phyloP scores from a whole-genome alignment of 2,329 filamentous ascomycete species.

The Monilinia aucupariae region DNA sequence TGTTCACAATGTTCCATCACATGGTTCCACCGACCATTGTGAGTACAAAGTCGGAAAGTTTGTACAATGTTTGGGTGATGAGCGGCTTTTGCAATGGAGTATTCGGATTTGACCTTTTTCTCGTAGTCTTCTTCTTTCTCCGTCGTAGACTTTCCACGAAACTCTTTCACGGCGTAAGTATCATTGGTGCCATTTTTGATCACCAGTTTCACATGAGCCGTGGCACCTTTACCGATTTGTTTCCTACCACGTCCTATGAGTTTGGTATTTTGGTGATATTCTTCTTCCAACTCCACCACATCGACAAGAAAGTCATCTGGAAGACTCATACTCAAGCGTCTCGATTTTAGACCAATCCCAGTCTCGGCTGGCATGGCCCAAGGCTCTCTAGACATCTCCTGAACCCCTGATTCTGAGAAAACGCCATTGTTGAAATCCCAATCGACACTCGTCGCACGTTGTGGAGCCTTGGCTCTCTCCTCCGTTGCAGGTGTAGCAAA shows the following conservation, averaged over 20 bases:
- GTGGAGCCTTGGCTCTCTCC: background rate
- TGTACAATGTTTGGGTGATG: conserved; percentile 85
- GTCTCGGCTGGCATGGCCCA: conserved; percentile 60
- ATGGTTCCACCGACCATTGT: conserved; percentile 75
- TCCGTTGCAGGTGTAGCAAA: conserved; percentile 21
- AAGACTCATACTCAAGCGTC: conserved; percentile 68
- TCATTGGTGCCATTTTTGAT: conserved; percentile 59
- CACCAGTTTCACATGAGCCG: conserved; percentile 79
- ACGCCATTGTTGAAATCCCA: conserved; percentile 14
- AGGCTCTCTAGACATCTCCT: conserved; percentile 39
- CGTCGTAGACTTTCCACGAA: conserved; percentile 63
- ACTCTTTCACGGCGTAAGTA: conserved; percentile 82
- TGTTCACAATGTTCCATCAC: conserved; percentile 89
- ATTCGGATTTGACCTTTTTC: conserved; percentile 88
- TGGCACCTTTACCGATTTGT: conserved; percentile 74
- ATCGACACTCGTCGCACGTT: conserved; percentile 30
- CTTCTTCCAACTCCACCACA: conserved; percentile 59
- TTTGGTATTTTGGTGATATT: conserved; percentile 66
- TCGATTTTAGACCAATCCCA: conserved; percentile 70
- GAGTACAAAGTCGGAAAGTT: conserved; percentile 64
- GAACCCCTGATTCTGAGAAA: conserved; percentile 21
- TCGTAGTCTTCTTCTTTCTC: conserved; percentile 73
- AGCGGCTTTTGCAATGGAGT: conserved; percentile 76
- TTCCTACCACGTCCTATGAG: conserved; percentile 68
- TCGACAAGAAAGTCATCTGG: conserved; percentile 71